These are phyloP conservation scores for Penicillium ochrochloron DNA, from an alignment of 495 filamentous ascomycete genomes.

Conservation along the genomic window DNA sequence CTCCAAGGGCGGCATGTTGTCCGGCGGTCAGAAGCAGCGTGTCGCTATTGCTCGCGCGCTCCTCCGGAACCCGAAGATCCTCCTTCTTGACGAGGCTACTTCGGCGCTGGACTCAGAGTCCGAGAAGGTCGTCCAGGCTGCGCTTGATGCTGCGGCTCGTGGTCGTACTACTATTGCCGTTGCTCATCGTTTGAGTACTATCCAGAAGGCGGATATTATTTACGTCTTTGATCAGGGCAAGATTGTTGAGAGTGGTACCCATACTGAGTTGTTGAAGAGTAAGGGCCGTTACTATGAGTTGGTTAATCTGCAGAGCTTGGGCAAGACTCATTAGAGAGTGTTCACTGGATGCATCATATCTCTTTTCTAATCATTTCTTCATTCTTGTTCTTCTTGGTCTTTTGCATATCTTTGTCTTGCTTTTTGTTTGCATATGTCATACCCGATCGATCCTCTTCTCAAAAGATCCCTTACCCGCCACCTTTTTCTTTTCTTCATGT, in stretches of 20 bases:
- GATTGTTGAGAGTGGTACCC: slow-evolving; percentile 75
- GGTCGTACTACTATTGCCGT: slow-evolving; percentile 81
- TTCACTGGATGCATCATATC: too few species aligned
- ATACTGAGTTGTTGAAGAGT: slow-evolving; percentile 66
- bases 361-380: background rate
- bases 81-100: slow-evolving; percentile 84
- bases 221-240: slow-evolving; percentile 80
- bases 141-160: slow-evolving; percentile 72
- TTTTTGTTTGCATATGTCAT: background rate
- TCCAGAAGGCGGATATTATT: slow-evolving; percentile 83
- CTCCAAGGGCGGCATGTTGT: slow-evolving; percentile 76
- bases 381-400: background rate
- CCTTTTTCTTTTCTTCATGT: background rate
- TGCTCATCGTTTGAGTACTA: slow-evolving; percentile 76
- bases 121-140: slow-evolving; percentile 82
- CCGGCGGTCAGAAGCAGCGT: slow-evolving; percentile 84
- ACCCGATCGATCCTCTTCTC: background rate
- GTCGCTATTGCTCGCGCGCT: slow-evolving; percentile 78
- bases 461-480: background rate
- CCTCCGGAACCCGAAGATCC: slow-evolving; percentile 68
- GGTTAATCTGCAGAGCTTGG: slow-evolving; percentile 79
- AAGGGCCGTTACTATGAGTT: slow-evolving; percentile 77
- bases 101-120: slow-evolving; percentile 80
- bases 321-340: slow-evolving; percentile 51
- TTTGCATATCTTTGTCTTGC: background rate